These are phyloP conservation scores for Discostella stelligera DNA, from an alignment of 352 stramenopile species.

Conservation along the genomic window DNA sequence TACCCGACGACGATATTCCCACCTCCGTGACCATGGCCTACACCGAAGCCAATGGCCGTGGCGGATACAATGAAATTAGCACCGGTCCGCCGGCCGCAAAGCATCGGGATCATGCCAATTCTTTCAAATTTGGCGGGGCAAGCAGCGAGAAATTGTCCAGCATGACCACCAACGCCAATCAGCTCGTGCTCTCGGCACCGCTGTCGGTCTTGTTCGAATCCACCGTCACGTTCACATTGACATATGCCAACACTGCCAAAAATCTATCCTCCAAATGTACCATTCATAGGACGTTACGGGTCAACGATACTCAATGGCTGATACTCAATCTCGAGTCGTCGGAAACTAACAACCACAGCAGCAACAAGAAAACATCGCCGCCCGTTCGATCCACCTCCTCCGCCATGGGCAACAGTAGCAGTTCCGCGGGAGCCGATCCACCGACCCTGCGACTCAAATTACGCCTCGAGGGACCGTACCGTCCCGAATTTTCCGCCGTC, in stretches of 20 bases:
- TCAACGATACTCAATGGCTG: constrained; percentile 72
- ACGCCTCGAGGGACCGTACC: constrained; percentile 60
- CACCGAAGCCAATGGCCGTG: constrained; percentile 18
- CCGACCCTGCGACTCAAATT: constrained; percentile 76
- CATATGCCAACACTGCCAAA: constrained; percentile 42
- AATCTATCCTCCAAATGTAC: constrained; percentile 48
- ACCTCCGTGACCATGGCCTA: constrained; percentile 50
- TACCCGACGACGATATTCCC: constrained; percentile 53
- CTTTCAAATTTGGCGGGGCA: constrained; percentile 64
- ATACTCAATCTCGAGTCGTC: constrained; percentile 59
- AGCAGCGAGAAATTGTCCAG: neutral
- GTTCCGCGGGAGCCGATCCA: constrained; percentile 23
- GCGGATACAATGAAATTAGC: constrained; percentile 38
- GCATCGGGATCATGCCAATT: constrained; percentile 69
- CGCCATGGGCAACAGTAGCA: constrained; percentile 6
- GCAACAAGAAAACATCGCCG: neutral
- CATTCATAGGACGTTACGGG: constrained; percentile 53
- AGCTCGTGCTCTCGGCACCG: constrained; percentile 40
- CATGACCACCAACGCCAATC: constrained; percentile 11
- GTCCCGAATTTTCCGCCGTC: constrained; percentile 67
- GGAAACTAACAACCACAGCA: neutral
- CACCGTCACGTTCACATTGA: constrained; percentile 50
- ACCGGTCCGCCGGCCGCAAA: constrained; percentile 65
- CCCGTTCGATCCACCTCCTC: constrained; percentile 9
- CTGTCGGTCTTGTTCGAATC: constrained; percentile 60